Base-by-base conservation (phyloP, 2,329 filamentous ascomycete genomes). In the Neofusicoccum kwambonambiense region DNA sequence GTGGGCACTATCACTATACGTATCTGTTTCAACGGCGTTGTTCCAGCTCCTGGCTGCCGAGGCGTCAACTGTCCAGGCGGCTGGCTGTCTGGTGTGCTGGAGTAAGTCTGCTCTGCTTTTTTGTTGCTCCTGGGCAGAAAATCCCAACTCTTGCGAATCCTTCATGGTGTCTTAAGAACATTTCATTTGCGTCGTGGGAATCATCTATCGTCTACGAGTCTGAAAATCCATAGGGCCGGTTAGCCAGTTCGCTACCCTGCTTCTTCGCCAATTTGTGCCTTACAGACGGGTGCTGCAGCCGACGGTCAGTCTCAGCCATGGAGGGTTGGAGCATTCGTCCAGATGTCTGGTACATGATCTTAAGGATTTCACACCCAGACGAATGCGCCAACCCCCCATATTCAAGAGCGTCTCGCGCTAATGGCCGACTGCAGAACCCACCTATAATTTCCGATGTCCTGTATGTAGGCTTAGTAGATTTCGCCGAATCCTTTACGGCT, bases 401-500 rank as follows among this genome's bases (percentile, higher is more conserved):
- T 31, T 31, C 27, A 31, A 31, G 27, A 31, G 27, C 27, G 27
- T 31, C 27, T 31, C 27, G 27, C 27, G 27, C 27, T 31, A 7
- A 31, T 31, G 27, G 27, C 6, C 27, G 27, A 7, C 27, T 31
- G 27, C 27, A 31, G 27, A 31, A 31, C 27, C 27, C 27, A 15
- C 41, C 41, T n/a, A 1, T 17, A 39, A 39, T n/a, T 9, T 37
- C 9, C 31, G n/a, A 13, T 39, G 13, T 37, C 17, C 39, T 42
- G 22, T 47, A 39, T 49, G 17, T 50, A n/a, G 58, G 19, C 13
- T 62, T 58, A 77, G 65, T 78, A 77, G 1, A 77, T 69, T 65
- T 77, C 74, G 11, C 68, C 70, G 35, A 76, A 69, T 0, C 71
- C 71, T 42, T 74, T 73, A 19, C 70, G 67, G 42, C 76, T 74